These are phyloP conservation scores for Calocybe gangraenosa DNA, from an alignment of 768 basidiomycete species.

Conservation along the genomic window DNA sequence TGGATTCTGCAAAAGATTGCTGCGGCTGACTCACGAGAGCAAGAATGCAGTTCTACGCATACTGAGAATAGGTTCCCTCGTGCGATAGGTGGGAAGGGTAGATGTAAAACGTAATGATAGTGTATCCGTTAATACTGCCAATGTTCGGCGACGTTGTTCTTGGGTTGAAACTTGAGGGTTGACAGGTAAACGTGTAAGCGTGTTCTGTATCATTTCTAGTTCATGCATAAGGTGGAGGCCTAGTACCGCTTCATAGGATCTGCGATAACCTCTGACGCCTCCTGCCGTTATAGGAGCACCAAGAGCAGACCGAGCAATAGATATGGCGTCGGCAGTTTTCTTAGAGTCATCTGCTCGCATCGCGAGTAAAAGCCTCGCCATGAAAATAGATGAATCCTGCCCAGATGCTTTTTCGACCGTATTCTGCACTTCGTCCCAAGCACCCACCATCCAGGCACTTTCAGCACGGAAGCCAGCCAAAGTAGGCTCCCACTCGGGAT, in stretches of 20 bases:
- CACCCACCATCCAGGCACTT: conserved; percentile 94
- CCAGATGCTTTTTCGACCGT: conserved; percentile 49
- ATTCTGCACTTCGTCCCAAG: conserved; percentile 78
- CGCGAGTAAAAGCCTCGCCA: conserved; percentile 77
- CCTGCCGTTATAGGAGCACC: conserved; percentile 82
- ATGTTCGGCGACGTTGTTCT: conserved; percentile 27
- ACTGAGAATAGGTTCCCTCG: conserved; percentile 84
- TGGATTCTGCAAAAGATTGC: conserved; percentile 1
- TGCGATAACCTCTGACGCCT: conserved; percentile 75
- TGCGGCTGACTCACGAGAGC: conserved; percentile 46
- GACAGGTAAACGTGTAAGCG: conserved; percentile 33
- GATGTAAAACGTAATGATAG: conserved; percentile 67
- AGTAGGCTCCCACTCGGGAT: conserved; percentile 76
- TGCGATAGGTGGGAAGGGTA: conserved; percentile 84
- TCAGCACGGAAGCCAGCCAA: conserved; percentile 86
- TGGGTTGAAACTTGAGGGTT: conserved; percentile 33
- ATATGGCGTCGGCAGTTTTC: conserved; percentile 46
- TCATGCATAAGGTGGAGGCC: conserved; percentile 87
- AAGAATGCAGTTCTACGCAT: conserved; percentile 84
- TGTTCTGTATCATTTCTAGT: conserved; percentile 61
- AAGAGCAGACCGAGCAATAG: conserved; percentile 63
- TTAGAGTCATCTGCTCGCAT: conserved; percentile 55
- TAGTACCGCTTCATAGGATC: conserved; percentile 82
- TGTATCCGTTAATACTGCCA: conserved; percentile 41
- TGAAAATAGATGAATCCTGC: conserved; percentile 59